Evolutionary conservation across 2,329 filamentous ascomycete genomes (phyloP).

Genomic region (Nemania serpens): DNA sequence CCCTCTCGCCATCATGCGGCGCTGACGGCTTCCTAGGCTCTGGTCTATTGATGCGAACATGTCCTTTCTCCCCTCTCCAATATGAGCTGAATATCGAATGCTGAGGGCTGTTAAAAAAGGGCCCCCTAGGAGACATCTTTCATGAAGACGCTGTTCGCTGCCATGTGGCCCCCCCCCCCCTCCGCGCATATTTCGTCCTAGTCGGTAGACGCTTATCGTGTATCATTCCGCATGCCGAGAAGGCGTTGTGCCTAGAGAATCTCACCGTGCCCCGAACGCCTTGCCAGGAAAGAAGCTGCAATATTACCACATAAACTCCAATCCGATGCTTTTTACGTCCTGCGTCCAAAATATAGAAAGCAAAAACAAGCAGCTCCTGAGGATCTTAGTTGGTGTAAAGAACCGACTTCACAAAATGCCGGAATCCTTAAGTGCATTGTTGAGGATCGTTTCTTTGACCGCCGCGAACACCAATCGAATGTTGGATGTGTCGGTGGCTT

Average conservation of each 20-base stretch:
- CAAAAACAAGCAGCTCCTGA: constrained; percentile 18
- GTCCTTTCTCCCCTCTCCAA: constrained; percentile 15
- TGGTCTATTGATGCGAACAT: constrained; percentile 27
- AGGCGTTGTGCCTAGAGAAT: constrained; percentile 33
- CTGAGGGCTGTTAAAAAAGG: constrained; percentile 12
- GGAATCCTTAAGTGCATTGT: constrained; percentile 97
- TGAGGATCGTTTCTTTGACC: constrained; percentile 97
- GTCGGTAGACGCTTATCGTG: constrained; percentile 27
- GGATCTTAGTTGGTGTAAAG: constrained; percentile 21
- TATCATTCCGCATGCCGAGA: constrained; percentile 32
- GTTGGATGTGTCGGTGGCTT: constrained; percentile 98
- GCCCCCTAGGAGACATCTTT: constrained; percentile 21
- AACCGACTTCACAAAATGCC: constrained; percentile 75
- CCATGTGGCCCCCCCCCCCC: constrained; percentile 21
- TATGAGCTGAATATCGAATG: constrained; percentile 29
- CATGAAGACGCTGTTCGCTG: constrained; percentile 29
- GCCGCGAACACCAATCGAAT: constrained; percentile 97
- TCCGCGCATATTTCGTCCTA: constrained; percentile 19
- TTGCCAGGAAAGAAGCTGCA: constrained; percentile 35
- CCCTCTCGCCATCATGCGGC: not conserved
- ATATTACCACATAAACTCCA: constrained; percentile 36
- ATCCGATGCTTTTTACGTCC: constrained; percentile 37
- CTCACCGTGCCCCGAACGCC: constrained; percentile 38
- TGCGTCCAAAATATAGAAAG: constrained; percentile 27
- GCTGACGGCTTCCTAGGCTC: constrained; percentile 20